Percentiles rank a stretch among this genome's conserved stretches.
phyloP scores from a whole-genome alignment of 2,329 filamentous ascomycete genomes.

The Fusarium penzigii region DNA sequence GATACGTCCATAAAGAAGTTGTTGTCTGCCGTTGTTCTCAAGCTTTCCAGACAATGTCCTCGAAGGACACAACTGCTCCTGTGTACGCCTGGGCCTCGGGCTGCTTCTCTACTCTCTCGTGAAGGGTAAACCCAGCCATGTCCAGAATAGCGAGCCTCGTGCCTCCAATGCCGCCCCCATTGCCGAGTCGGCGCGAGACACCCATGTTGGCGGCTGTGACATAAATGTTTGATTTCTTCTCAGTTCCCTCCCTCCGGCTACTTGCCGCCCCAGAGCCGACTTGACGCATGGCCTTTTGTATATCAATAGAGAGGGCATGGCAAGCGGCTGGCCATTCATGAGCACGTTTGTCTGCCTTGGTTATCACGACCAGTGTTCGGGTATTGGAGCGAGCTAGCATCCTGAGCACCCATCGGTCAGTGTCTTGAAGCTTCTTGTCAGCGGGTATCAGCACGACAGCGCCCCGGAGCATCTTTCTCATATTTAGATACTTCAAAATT shows the following conservation, averaged over 20 bases:
- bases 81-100: slow-evolving; percentile 38
- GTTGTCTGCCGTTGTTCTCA: slow-evolving; percentile 4
- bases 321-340: slow-evolving; percentile 33
- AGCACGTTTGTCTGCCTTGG: slow-evolving; percentile 55
- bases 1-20: no score
- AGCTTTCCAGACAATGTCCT: slow-evolving; percentile 40
- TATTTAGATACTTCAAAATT: slow-evolving; percentile 51
- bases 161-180: slow-evolving; percentile 41
- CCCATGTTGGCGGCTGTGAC: slow-evolving; percentile 42
- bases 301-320: slow-evolving; percentile 22
- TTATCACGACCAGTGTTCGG: slow-evolving; percentile 52
- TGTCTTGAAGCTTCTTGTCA: slow-evolving; percentile 51
- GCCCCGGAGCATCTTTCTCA: slow-evolving; percentile 49
- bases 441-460: slow-evolving; percentile 56
- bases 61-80: slow-evolving; percentile 41
- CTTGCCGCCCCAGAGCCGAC: slow-evolving; percentile 23
- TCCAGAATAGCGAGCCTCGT: slow-evolving; percentile 42
- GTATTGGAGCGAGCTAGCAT: slow-evolving; percentile 47
- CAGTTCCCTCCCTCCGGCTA: slow-evolving; percentile 32
- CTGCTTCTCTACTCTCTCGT: slow-evolving; percentile 35
- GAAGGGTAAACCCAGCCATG: slow-evolving; percentile 39
- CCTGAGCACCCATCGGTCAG: slow-evolving; percentile 49
- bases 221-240: slow-evolving; percentile 34
- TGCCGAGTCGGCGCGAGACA: slow-evolving; percentile 31
- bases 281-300: slow-evolving; percentile 30